These are phyloP conservation scores for Trypanosoma caninum DNA, from an alignment of 208 protist genomes.

Conservation along the genomic window DNA sequence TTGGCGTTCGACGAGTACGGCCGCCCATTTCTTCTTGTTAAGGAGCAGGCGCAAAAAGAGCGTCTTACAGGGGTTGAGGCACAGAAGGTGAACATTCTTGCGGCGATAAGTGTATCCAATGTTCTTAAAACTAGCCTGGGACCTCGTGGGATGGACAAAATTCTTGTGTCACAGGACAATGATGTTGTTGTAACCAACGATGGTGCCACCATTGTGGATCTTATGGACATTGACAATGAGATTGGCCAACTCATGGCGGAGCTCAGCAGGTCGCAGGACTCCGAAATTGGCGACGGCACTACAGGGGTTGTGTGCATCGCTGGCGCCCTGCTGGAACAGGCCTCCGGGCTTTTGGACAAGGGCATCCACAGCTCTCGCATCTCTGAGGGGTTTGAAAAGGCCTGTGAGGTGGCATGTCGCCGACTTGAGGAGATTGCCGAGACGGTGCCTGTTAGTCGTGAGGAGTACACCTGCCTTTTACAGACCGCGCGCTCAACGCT, in stretches of 20 bases:
- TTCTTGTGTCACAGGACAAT: slow-evolving; percentile 97
- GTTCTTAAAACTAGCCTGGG: slow-evolving; percentile 98
- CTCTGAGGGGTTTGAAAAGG: slow-evolving; percentile 98
- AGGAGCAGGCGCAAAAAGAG: slow-evolving; percentile 96
- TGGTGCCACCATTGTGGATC: slow-evolving; percentile 98
- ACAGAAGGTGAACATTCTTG: slow-evolving; percentile 98
- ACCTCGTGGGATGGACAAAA: slow-evolving; percentile 97
- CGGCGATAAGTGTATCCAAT: slow-evolving; percentile 95
- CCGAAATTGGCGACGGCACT: slow-evolving; percentile 99
- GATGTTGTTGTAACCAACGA: slow-evolving; percentile 99
- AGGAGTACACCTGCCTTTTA: slow-evolving; percentile 91
- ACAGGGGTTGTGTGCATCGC: slow-evolving; percentile 99
- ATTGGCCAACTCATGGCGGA: slow-evolving; percentile 99
- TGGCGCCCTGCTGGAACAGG: slow-evolving; percentile 98
- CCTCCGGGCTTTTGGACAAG: slow-evolving; percentile 94
- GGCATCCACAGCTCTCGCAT: slow-evolving; percentile 99
- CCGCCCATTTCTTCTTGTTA: slow-evolving; percentile 98
- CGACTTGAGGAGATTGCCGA: slow-evolving; percentile 92
- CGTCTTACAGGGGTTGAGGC: slow-evolving; percentile 97
- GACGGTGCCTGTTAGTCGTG: slow-evolving; percentile 61
- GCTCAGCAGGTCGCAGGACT: slow-evolving; percentile 99
- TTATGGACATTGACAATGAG: slow-evolving; percentile 99
- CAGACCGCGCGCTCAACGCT: slow-evolving; percentile 98
- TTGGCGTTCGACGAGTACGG: slow-evolving; percentile 99
- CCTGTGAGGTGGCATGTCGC: slow-evolving; percentile 93